phyloP scores from a whole-genome alignment of 371 early-diverging fungal genomes.

The Syncephalastrum racemosum region DNA sequence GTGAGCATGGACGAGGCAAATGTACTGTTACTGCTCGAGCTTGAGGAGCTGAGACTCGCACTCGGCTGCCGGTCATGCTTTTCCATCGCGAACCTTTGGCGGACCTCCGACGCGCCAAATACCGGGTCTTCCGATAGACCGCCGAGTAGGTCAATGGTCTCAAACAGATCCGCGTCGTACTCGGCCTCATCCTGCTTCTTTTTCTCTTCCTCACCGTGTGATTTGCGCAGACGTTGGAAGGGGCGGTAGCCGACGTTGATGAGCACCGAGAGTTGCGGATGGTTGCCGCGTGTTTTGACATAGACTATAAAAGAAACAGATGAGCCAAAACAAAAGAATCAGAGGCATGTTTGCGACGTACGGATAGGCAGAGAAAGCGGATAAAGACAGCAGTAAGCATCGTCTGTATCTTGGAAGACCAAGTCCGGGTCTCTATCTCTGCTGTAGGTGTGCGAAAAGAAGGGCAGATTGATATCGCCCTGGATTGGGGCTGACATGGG shows the following conservation, averaged over 20 bases:
- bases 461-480: constrained; percentile 30
- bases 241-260: constrained; percentile 53
- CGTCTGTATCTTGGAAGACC: constrained; percentile 46
- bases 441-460: constrained; percentile 56
- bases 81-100: constrained; percentile 43
- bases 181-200: constrained; percentile 51
- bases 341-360: constrained; percentile 25
- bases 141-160: constrained; percentile 57
- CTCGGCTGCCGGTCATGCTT: constrained; percentile 24
- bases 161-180: constrained; percentile 59
- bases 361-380: constrained; percentile 62
- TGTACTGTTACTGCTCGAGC: constrained; percentile 11
- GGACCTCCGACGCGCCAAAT: constrained; percentile 19
- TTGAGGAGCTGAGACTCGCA: constrained; percentile 20
- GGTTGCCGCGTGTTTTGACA: constrained; percentile 24
- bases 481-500: constrained; percentile 2
- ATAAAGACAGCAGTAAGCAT: constrained; percentile 54
- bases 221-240: constrained; percentile 15
- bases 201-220: constrained; percentile 38
- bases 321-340: neutral
- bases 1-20: constrained; percentile 23
- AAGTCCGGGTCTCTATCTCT: constrained; percentile 48
- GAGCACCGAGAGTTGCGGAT: constrained; percentile 46
- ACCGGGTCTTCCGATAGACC: constrained; percentile 51
- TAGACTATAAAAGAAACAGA: constrained; percentile 21